phyloP scores from a whole-genome alignment of 176 grass and related monocot genomes.

The Musa acuminata region DNA sequence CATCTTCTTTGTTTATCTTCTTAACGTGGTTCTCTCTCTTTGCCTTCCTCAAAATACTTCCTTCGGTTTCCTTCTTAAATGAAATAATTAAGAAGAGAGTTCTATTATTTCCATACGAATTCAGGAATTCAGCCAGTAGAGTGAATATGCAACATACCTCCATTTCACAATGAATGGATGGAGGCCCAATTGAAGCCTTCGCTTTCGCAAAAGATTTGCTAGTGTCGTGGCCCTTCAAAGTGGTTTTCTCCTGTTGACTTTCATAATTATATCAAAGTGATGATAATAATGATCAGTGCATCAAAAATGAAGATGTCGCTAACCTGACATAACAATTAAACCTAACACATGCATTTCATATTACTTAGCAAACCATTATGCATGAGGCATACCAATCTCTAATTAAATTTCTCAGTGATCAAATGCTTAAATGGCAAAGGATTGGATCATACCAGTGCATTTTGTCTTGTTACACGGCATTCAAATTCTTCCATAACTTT shows the following conservation, averaged over 20 bases:
- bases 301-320: no score
- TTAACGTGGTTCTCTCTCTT: constrained; percentile 18
- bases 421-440: constrained; percentile 9
- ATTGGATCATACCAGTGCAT: constrained; percentile 51
- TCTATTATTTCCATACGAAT: not conserved
- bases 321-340: no score
- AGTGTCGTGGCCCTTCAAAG: constrained; percentile 45
- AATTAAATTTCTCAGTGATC: not conserved
- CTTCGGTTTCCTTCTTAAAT: constrained; percentile 44
- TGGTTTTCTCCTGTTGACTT: constrained; percentile 47
- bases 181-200: constrained; percentile 50
- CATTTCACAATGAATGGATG: constrained; percentile 41
- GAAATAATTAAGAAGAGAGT: constrained; percentile 4
- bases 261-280: not conserved
- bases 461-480: constrained; percentile 52
- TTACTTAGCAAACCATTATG: not conserved
- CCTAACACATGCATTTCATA: not conserved
- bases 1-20: constrained; percentile 39
- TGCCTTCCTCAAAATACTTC: constrained; percentile 42
- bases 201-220: constrained; percentile 85
- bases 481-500: constrained; percentile 93
- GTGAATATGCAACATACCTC: constrained; percentile 36
- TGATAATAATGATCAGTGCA: not conserved
- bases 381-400: no score
- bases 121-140: not conserved